Percentiles rank a stretch among this genome's conserved stretches.
These are phyloP conservation scores for Phyllosticta ampelicida DNA, from an alignment of 2,329 filamentous ascomycete species.

Conservation along the genomic window DNA sequence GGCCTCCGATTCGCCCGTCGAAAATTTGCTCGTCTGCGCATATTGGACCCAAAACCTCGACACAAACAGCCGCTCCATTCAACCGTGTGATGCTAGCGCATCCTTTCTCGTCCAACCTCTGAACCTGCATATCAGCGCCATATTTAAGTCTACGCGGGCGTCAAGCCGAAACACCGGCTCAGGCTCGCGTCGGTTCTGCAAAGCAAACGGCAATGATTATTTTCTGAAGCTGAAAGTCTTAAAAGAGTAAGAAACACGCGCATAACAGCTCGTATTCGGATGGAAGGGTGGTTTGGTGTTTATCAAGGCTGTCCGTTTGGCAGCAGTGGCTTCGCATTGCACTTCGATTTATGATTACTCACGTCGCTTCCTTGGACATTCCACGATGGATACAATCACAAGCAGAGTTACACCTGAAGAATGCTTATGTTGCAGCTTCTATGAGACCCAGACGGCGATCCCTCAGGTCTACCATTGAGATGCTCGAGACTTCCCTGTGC, in stretches of 20 bases:
- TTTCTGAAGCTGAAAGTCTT: neutral
- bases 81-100: neutral
- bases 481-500: no score
- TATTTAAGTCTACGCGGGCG: neutral
- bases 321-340: neutral
- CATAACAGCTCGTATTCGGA: neutral
- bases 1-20: neutral
- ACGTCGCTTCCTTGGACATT: neutral
- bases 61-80: neutral
- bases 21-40: neutral
- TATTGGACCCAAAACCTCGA: neutral
- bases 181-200: neutral
- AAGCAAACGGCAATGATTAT: neutral
- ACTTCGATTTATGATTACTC: neutral
- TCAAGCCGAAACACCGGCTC: neutral
- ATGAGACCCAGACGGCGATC: no score
- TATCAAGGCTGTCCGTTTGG: neutral
- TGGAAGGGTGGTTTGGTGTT: neutral
- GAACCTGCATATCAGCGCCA: neutral
- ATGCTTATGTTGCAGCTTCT: neutral
- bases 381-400: neutral
- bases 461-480: no score
- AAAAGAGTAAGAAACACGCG: neutral
- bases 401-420: neutral
- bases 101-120: neutral